phyloP scores from a whole-genome alignment of 768 basidiomycete genomes.

The Bullera alba region DNA sequence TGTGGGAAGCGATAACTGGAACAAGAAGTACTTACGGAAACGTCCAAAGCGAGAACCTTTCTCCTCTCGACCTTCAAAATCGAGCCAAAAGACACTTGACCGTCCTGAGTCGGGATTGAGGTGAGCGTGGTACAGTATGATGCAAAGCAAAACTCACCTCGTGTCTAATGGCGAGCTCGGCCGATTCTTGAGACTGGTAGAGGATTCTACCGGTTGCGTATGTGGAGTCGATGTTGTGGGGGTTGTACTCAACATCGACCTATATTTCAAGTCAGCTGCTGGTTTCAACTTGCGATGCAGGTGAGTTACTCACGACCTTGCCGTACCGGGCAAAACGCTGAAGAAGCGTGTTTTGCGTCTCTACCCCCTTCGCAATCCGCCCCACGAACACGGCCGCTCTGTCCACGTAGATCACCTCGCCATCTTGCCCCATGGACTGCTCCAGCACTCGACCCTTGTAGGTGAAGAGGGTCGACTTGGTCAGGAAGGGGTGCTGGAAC shows the following conservation, averaged over 20 bases:
- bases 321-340: slow-evolving; percentile 24
- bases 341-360: slow-evolving; percentile 15
- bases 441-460: slow-evolving; percentile 20
- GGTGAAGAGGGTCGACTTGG: slow-evolving; percentile 6
- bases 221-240: not conserved
- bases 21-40: slow-evolving; percentile 13
- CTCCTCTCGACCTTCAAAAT: slow-evolving; percentile 20
- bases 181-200: slow-evolving; percentile 10
- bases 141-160: slow-evolving; percentile 17
- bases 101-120: slow-evolving; percentile 11
- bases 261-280: too few species aligned
- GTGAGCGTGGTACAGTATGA: not conserved
- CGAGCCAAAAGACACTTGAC: slow-evolving; percentile 18
- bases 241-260: too few species aligned
- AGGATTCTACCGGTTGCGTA: slow-evolving; percentile 24
- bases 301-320: slow-evolving; percentile 13
- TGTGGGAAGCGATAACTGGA: not conserved
- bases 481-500: slow-evolving; percentile 3
- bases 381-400: slow-evolving; percentile 23
- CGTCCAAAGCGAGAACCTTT: slow-evolving; percentile 22
- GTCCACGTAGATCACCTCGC: slow-evolving; percentile 15
- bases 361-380: slow-evolving; percentile 16
- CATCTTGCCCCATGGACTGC: slow-evolving; percentile 6
- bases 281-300: too few species aligned
- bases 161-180: slow-evolving; percentile 12